phyloP scores from a whole-genome alignment of 2,329 filamentous ascomycete species.

The Alternaria arborescens region DNA sequence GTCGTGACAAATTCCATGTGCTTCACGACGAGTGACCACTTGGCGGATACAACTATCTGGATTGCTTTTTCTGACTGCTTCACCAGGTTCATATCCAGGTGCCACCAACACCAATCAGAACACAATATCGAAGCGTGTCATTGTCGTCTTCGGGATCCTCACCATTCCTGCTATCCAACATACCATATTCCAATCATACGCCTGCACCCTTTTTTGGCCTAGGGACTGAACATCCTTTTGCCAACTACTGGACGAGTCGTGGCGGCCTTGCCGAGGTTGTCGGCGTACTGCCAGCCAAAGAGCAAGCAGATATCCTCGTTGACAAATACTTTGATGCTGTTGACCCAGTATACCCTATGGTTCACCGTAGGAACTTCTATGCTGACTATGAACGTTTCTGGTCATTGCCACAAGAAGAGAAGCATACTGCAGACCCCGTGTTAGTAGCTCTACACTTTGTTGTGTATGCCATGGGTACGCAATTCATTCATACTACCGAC shows the following conservation, averaged over 20 bases:
- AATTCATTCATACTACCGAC: constrained; percentile 70
- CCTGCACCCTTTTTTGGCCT: constrained; percentile 84
- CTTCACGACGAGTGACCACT: too few relatives aligned
- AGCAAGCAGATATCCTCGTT: constrained; percentile 75
- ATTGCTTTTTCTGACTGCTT: constrained; percentile 22
- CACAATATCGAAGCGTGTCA: constrained; percentile 45
- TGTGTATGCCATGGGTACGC: constrained; percentile 79
- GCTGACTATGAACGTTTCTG: constrained; percentile 82
- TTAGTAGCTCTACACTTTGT: constrained; percentile 78
- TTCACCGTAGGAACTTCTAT: constrained; percentile 78
- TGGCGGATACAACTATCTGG: constrained; percentile 3
- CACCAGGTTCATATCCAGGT: constrained; percentile 31
- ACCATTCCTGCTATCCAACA: constrained; percentile 71
- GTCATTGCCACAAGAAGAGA: constrained; percentile 67
- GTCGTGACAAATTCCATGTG: too few relatives aligned
- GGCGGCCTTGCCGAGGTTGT: constrained; percentile 79
- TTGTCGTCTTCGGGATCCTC: constrained; percentile 54
- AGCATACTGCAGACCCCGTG: constrained; percentile 69
- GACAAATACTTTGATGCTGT: constrained; percentile 67
- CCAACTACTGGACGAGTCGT: constrained; percentile 85
- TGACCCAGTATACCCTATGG: constrained; percentile 82
- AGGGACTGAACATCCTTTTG: constrained; percentile 79
- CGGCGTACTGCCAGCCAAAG: constrained; percentile 76
- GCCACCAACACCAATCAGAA: constrained; percentile 39
- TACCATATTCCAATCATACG: constrained; percentile 74